Evolutionary conservation across 176 grass and related monocot genomes (phyloP).

Genomic region (Ensete glaucum): DNA sequence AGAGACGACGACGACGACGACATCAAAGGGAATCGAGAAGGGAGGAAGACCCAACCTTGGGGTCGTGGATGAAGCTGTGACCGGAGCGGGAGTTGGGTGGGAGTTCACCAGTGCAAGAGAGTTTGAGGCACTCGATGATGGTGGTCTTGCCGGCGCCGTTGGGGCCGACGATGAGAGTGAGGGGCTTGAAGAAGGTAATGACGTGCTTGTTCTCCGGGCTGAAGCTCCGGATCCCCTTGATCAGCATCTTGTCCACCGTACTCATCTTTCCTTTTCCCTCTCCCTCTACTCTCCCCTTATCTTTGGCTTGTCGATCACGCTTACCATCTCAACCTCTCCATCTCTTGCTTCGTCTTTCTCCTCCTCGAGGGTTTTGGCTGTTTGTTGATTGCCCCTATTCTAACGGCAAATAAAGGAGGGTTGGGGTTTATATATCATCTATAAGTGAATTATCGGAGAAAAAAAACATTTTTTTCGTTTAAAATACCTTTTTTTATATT

Average conservation of each 20-base stretch:
- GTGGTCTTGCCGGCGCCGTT: conserved; percentile 96
- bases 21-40: not conserved
- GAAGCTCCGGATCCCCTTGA: conserved; percentile 97
- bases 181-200: conserved; percentile 95
- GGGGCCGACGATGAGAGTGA: conserved; percentile 93
- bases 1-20: not conserved
- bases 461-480: too few species aligned
- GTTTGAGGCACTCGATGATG: conserved; percentile 97
- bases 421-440: too few species aligned
- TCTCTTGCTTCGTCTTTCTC: not conserved
- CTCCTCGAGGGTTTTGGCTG: not conserved
- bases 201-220: conserved; percentile 98
- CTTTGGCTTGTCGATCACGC: not conserved
- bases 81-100: conserved; percentile 87
- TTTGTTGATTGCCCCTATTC: too few species aligned
- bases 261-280: conserved; percentile 51
- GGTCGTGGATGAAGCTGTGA: conserved; percentile 91
- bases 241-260: conserved; percentile 98
- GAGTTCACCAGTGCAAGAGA: conserved; percentile 87
- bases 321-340: not conserved
- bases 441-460: too few species aligned
- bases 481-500: too few species aligned
- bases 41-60: conserved; percentile 35
- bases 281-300: not conserved
- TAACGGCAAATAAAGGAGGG: too few species aligned